Conservation (phyloP, 331 rosid genomes). For the Acacia pycnantha region DNA sequence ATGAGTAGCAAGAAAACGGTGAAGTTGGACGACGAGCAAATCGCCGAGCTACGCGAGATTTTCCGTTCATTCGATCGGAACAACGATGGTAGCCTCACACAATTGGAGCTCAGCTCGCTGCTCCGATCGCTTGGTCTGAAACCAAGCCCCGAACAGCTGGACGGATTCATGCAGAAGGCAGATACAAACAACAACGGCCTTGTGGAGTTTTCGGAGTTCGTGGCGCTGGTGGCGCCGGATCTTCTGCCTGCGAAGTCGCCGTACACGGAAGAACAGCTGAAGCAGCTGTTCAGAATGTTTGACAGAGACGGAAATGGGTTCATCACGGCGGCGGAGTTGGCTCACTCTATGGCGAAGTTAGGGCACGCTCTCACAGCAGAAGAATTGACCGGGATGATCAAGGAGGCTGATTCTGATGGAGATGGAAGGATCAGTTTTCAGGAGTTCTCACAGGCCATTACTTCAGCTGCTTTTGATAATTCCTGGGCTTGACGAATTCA, state of each 20-base stretch:
- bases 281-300: conserved; percentile 64
- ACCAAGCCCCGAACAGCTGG: conserved; percentile 75
- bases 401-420: conserved; percentile 80
- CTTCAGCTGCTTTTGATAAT: conserved; percentile 89
- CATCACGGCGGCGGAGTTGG: conserved; percentile 87
- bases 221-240: conserved; percentile 72
- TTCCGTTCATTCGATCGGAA: conserved; percentile 81
- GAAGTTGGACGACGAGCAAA: conserved; percentile 74
- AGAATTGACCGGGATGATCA: conserved; percentile 87
- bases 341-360: conserved; percentile 85
- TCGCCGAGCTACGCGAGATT: conserved; percentile 70
- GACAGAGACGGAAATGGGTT: conserved; percentile 86
- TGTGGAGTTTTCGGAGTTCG: conserved; percentile 76
- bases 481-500: conserved; percentile 55
- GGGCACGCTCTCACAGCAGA: conserved; percentile 85
- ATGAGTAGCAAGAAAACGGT: conserved; percentile 63
- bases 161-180: conserved; percentile 61
- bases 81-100: conserved; percentile 88
- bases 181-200: conserved; percentile 81
- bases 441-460: conserved; percentile 72
- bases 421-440: conserved; percentile 78
- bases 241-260: conserved; percentile 71
- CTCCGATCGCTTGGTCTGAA: conserved; percentile 83
- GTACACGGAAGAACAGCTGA: conserved; percentile 73
- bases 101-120: conserved; percentile 75